These are phyloP conservation scores for Petunia secreta DNA, from an alignment of 257 asterid species.

Conservation along the genomic window DNA sequence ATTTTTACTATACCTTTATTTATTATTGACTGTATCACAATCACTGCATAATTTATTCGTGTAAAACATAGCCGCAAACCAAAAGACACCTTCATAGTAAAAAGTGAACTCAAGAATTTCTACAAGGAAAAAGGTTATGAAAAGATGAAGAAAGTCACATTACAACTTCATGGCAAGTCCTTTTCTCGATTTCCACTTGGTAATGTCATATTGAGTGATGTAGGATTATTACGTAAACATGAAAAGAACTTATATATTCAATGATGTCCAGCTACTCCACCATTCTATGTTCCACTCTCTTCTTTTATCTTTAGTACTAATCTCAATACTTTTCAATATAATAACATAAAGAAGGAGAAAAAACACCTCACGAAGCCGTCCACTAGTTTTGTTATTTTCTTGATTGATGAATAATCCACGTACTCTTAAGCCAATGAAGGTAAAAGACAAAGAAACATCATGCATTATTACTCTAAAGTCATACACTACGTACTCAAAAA, in stretches of 20 bases:
- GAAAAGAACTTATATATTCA: not conserved
- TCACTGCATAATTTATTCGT: too few species aligned
- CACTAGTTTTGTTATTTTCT: not conserved
- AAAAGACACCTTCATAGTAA: too few species aligned
- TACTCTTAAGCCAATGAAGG: not conserved
- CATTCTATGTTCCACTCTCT: not conserved
- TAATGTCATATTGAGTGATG: not conserved
- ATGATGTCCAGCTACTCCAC: not conserved
- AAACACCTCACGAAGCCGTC: not conserved
- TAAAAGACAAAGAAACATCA: not conserved
- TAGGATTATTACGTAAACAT: not conserved
- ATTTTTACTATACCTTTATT: not conserved
- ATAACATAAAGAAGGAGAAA: slow-evolving; percentile 2
- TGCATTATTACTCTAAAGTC: not conserved
- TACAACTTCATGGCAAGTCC: not conserved
- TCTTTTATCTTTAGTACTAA: not conserved
- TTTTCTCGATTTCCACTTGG: not conserved
- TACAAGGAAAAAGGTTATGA: not conserved
- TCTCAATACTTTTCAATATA: not conserved
- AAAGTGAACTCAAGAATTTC: too few species aligned
- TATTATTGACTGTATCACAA: too few species aligned
- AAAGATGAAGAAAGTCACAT: not conserved
- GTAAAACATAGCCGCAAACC: not conserved
- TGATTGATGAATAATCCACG: not conserved
- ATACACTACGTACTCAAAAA: not conserved